Percentiles rank a stretch among this genome's conserved stretches.
Conservation (phyloP, 805 yeast genomes). For the Spathaspora gorwiae region DNA sequence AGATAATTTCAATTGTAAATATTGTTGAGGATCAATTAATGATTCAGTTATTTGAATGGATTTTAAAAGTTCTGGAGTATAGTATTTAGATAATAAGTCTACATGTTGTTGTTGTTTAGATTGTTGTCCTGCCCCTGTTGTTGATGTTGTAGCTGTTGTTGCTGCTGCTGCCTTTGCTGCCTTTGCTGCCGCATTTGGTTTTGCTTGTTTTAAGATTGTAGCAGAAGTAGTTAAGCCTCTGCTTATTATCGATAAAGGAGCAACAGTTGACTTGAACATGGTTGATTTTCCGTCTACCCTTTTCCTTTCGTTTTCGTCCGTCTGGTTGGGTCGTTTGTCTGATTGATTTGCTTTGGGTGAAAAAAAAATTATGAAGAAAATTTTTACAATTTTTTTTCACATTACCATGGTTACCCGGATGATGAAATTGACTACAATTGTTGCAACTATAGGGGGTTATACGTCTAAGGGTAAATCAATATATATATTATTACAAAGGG, state of each 20-base stretch:
- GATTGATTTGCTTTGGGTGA: too few species aligned
- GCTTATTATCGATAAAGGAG: conserved; percentile 1
- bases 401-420: too few species aligned
- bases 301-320: too few species aligned
- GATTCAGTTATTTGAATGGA: conserved; percentile 80
- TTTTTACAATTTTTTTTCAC: too few species aligned
- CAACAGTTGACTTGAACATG: neutral
- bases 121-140: neutral
- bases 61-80: conserved; percentile 75
- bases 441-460: too few species aligned
- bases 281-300: neutral
- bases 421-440: too few species aligned
- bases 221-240: conserved; percentile 3
- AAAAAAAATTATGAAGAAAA: too few species aligned
- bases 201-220: neutral
- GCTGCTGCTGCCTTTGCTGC: neutral
- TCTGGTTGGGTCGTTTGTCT: too few species aligned
- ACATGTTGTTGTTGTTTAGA: conserved; percentile 36
- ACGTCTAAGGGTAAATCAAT: too few species aligned
- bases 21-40: conserved; percentile 61
- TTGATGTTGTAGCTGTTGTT: neutral
- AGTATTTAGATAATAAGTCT: conserved; percentile 63
- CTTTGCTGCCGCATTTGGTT: neutral
- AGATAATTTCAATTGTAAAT: conserved; percentile 33
- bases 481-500: too few species aligned